Percentiles rank a stretch among this genome's conserved stretches.
Evolutionary conservation across 2,329 filamentous ascomycete genomes (phyloP).

Genomic region (Epichloe hybrida): DNA sequence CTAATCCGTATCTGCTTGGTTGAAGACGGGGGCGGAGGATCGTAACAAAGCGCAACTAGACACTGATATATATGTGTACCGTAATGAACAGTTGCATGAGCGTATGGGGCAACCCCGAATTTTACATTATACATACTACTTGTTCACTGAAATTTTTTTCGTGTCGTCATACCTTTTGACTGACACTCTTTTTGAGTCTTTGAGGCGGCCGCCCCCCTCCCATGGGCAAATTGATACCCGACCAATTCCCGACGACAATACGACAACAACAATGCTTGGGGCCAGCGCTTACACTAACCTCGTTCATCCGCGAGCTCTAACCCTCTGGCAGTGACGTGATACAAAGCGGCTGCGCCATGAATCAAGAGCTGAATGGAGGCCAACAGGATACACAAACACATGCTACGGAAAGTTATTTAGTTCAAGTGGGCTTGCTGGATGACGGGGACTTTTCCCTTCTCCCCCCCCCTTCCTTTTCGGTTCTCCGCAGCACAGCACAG

Average conservation of each 20-base stretch:
- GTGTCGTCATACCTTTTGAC: too few species aligned
- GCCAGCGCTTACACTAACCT: neutral
- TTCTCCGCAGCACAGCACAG: neutral
- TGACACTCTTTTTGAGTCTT: too few species aligned
- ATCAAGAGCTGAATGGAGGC: neutral
- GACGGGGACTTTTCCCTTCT: neutral
- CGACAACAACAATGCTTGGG: conserved; percentile 6
- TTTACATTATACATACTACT: too few species aligned
- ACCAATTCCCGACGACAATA: conserved; percentile 10
- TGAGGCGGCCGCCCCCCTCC: neutral
- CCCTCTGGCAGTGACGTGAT: neutral
- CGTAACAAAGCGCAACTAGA: too few species aligned
- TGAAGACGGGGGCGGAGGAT: too few species aligned
- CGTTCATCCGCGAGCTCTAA: neutral
- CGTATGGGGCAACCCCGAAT: too few species aligned
- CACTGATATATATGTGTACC: too few species aligned
- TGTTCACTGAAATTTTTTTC: too few species aligned
- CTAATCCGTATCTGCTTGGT: too few species aligned
- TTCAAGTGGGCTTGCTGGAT: neutral
- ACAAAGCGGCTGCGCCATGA: neutral
- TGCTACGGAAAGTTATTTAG: conserved; percentile 2
- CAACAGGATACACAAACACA: neutral
- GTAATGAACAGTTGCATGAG: too few species aligned
- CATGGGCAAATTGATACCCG: conserved; percentile 8
- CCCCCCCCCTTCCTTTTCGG: neutral